Base-by-base conservation (phyloP, 2,329 filamentous ascomycete genomes). In the Monosporascus sp. region DNA sequence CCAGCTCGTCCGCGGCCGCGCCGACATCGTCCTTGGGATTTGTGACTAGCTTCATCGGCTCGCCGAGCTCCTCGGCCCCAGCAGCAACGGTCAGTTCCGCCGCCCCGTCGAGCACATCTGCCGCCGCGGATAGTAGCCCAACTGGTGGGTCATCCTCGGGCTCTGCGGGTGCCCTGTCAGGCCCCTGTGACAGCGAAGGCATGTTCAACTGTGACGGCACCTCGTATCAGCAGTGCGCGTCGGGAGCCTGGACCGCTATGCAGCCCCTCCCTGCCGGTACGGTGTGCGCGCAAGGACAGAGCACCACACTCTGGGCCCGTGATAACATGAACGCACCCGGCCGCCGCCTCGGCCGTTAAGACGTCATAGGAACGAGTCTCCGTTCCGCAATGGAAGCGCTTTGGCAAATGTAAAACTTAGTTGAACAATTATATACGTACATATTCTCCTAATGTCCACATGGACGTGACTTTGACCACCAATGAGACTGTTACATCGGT, bases 161-260 rank as follows among this genome's bases (percentile, higher is more conserved):
- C 3, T 38, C 53, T n/a, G 38, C 47, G 5, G 57, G 51, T 9
- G 63, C 59, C 15, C 59, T 67, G 44, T 60, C 61, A 7, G 70
- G 70, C 22, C 15, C 62, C 3, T 71, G 69, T 55, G 59, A 57
- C 2, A 15, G 55, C 2, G 66, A 70, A 54, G 69, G 68, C 47
- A 62, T 60, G 56, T 70, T 65, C 57, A 70, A 70, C 59, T 71
- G 69, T 51, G 57, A 48, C 15, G 66, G 68, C 25, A 57, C 55
- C 3, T 48, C 57, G 7, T 71, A 65, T 56, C 68, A 71, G 54
- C 68, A 68, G 52, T 71, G 69, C 50, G 68, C 68, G 1, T 61
- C 58, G 3, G 68, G 68, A 0, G 39, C 52, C 3, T 71, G 69
- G 69, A 62, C 65, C 1, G 8, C 46, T 0, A 52, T 68, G 14